A percentile compares a stretch with the other conserved stretches of the same genome.
These are phyloP conservation scores for Spathaspora sp. DNA, from an alignment of 805 yeast genomes.

Conservation along the genomic window DNA sequence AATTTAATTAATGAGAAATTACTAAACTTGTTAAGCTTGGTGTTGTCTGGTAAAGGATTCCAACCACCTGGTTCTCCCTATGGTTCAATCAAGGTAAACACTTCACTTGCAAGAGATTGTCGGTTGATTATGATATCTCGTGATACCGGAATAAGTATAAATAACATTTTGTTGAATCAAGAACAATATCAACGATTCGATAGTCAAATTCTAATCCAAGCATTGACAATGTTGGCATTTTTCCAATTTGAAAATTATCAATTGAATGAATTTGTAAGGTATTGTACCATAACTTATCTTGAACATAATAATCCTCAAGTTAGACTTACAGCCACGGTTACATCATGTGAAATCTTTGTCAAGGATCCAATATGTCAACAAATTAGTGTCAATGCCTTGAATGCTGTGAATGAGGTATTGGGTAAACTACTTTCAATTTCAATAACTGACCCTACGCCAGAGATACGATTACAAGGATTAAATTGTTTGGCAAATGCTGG, in stretches of 20 bases:
- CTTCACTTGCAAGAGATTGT: conserved; percentile 69
- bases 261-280: conserved; percentile 81
- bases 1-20: conserved; percentile 68
- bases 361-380: conserved; percentile 83
- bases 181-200: conserved; percentile 34
- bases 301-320: conserved; percentile 79
- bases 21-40: conserved; percentile 66
- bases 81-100: conserved; percentile 54
- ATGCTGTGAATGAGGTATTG: conserved; percentile 80
- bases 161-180: conserved; percentile 25
- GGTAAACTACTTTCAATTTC: conserved; percentile 77
- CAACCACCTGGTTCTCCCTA: conserved; percentile 85
- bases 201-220: conserved; percentile 60
- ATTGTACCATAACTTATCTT: conserved; percentile 78
- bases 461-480: conserved; percentile 77
- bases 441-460: conserved; percentile 84
- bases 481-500: conserved; percentile 58
- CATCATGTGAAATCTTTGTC: conserved; percentile 72
- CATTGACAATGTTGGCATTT: conserved; percentile 69
- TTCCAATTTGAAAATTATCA: conserved; percentile 76
- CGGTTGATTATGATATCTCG: conserved; percentile 69
- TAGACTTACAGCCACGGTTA: conserved; percentile 78
- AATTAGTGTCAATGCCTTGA: conserved; percentile 73
- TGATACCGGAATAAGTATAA: conserved; percentile 54
- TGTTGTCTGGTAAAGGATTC: conserved; percentile 77